These are phyloP conservation scores for Periconia macrospinosa DNA, from an alignment of 2,329 filamentous ascomycete species.

Conservation along the genomic window DNA sequence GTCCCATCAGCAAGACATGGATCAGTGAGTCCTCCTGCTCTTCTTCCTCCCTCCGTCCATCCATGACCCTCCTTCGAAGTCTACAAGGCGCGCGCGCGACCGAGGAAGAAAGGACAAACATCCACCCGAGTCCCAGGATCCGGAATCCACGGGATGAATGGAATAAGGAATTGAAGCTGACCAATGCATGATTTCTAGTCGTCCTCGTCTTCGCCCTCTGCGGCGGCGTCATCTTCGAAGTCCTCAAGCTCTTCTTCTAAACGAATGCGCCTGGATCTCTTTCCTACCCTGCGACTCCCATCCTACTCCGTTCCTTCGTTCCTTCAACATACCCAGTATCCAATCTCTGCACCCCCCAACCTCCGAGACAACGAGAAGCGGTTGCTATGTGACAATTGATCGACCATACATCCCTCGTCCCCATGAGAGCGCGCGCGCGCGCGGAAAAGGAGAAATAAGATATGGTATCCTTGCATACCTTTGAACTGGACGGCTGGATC, in stretches of 20 bases:
- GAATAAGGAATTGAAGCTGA: background rate
- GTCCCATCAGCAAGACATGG: constrained; percentile 60
- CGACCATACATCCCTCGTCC: too few relatives aligned
- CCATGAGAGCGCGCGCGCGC: too few relatives aligned
- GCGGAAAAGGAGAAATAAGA: too few relatives aligned
- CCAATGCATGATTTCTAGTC: constrained; percentile 43
- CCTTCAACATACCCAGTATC: background rate
- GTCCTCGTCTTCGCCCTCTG: constrained; percentile 65
- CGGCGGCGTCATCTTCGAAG: constrained; percentile 62
- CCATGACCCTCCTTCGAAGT: background rate
- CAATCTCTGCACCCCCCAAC: too few relatives aligned
- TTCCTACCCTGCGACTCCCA: background rate
- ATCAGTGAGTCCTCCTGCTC: constrained; percentile 54
- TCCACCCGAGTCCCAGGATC: too few relatives aligned
- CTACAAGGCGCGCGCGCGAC: background rate
- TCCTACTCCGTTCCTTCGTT: background rate
- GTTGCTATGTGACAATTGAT: too few relatives aligned
- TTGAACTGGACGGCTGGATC: too few relatives aligned
- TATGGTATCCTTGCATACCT: too few relatives aligned
- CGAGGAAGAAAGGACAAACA: background rate
- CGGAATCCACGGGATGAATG: background rate
- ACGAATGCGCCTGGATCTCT: background rate
- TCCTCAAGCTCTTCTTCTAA: constrained; percentile 53
- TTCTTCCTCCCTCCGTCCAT: background rate
- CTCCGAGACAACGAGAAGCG: background rate